Conservation (phyloP, 441 rosid species). For the Erodium moschatum region DNA sequence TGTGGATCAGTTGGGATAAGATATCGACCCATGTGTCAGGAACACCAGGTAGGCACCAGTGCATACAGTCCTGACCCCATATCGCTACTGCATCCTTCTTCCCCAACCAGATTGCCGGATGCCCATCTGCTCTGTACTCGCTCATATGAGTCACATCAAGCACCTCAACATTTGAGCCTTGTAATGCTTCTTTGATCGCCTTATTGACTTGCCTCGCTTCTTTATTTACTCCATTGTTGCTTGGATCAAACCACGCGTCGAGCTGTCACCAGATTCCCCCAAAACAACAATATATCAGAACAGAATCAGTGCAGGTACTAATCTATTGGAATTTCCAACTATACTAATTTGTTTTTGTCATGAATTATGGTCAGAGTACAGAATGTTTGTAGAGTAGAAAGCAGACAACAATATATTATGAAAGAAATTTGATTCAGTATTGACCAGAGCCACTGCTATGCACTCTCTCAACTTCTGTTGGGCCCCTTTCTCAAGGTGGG, state of each 20-base stretch:
- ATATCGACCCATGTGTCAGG: constrained; percentile 94
- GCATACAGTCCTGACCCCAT: constrained; percentile 99
- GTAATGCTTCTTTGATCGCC: constrained; percentile 37
- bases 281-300: too few relatives aligned
- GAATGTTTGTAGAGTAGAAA: too few relatives aligned
- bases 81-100: constrained; percentile 75
- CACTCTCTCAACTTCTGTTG: too few relatives aligned
- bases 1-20: constrained; percentile 41
- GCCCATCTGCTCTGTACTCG: constrained; percentile 89
- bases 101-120: constrained; percentile 92
- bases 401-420: too few relatives aligned
- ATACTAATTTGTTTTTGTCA: too few relatives aligned
- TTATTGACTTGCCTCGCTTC: constrained; percentile 66
- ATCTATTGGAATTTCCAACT: too few relatives aligned
- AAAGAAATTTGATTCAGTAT: too few relatives aligned
- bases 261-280: constrained; percentile 48
- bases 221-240: constrained; percentile 76
- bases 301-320: too few relatives aligned
- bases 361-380: too few relatives aligned
- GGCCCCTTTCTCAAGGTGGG: too few relatives aligned
- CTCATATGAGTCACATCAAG: constrained; percentile 70
- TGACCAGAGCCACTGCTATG: too few relatives aligned
- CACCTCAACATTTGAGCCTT: constrained; percentile 41
- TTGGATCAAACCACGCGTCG: constrained; percentile 85
- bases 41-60: constrained; percentile 97